A percentile compares a stretch with the other conserved stretches of the same genome.
Conservation (phyloP, 768 basidiomycete species). For the Leccinum subgranulosum region DNA sequence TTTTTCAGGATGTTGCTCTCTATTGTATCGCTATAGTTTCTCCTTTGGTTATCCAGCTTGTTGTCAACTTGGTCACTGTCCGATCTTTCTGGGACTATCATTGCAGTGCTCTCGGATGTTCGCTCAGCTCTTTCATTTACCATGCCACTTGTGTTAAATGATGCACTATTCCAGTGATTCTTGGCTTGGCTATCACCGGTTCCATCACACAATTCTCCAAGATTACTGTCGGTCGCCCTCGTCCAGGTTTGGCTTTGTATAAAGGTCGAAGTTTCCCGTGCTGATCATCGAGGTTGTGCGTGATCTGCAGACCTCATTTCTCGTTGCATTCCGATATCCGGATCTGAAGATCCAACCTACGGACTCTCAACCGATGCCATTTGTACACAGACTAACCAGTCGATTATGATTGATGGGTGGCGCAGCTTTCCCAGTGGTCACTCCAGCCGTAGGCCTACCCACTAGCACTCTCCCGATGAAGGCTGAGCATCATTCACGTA, state of each 20-base stretch:
- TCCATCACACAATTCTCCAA: conserved; percentile 83
- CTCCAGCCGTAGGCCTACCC: conserved; percentile 62
- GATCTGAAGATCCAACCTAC: conserved; percentile 63
- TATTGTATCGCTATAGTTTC: conserved; percentile 56
- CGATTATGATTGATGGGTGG: conserved; percentile 76
- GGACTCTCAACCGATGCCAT: conserved; percentile 73
- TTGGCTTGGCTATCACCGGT: conserved; percentile 75
- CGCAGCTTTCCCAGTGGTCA: conserved; percentile 93
- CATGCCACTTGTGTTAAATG: not conserved
- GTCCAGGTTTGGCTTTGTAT: conserved; percentile 56
- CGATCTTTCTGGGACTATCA: conserved; percentile 92
- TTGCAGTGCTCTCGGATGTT: conserved; percentile 51
- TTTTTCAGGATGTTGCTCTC: conserved; percentile 42
- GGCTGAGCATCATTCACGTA: conserved; percentile 27
- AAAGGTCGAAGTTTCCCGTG: not conserved
- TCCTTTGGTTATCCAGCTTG: conserved; percentile 65
- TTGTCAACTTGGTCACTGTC: conserved; percentile 68
- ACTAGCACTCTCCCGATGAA: not conserved
- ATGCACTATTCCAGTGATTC: conserved; percentile 47
- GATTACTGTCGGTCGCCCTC: conserved; percentile 83
- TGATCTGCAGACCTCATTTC: conserved; percentile 27
- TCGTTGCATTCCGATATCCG: conserved; percentile 62
- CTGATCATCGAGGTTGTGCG: not conserved
- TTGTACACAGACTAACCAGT: conserved; percentile 67
- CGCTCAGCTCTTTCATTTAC: conserved; percentile 30